phyloP scores from a whole-genome alignment of 148 eudicot species.

The Polygonum maritimum region DNA sequence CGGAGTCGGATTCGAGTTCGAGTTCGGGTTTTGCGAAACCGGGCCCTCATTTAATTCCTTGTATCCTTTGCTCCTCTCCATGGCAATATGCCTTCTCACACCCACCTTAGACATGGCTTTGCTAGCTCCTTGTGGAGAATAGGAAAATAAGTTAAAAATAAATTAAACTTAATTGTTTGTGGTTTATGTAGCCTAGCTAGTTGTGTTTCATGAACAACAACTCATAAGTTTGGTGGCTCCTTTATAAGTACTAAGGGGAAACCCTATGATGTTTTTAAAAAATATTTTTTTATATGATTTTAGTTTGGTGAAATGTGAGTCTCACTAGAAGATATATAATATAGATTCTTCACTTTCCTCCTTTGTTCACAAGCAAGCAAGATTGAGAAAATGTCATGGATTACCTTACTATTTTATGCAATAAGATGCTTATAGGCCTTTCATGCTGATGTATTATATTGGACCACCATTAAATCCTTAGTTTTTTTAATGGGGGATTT shows the following conservation, averaged over 20 bases:
- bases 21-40: not conserved
- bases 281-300: not conserved
- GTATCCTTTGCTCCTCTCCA: constrained; percentile 45
- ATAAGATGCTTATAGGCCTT: constrained; percentile 8
- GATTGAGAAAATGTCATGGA: not conserved
- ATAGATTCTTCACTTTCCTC: not conserved
- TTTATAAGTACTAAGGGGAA: constrained; percentile 7
- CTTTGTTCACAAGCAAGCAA: constrained; percentile 7
- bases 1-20: constrained; percentile 20
- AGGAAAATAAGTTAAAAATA: not conserved
- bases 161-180: constrained; percentile 5
- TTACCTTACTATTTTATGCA: constrained; percentile 2
- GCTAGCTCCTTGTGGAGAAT: not conserved
- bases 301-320: constrained; percentile 11
- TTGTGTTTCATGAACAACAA: constrained; percentile 2
- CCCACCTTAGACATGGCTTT: constrained; percentile 49
- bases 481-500: not conserved
- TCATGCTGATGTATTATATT: constrained; percentile 2
- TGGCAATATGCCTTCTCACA: constrained; percentile 28
- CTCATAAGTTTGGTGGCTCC: not conserved
- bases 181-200: not conserved
- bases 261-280: not conserved
- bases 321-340: constrained; percentile 2
- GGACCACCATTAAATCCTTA: not conserved
- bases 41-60: constrained; percentile 43